Percentiles rank a stretch among this genome's conserved stretches.
Evolutionary conservation across 306 rosid species (phyloP).

Genomic region (Corylus avellana): DNA sequence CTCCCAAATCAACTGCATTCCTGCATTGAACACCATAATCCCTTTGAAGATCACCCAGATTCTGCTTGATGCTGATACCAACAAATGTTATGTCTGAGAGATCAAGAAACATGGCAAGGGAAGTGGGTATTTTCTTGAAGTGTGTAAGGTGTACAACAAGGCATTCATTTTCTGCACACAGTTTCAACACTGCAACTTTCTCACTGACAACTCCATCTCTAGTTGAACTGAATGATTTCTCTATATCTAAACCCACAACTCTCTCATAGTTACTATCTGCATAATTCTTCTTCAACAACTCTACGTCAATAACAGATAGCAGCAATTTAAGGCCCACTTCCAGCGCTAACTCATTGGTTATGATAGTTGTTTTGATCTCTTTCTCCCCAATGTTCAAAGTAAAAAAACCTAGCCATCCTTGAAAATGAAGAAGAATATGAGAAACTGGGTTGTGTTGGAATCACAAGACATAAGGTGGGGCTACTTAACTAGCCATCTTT

Average conservation of each 20-base stretch:
- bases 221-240: no score
- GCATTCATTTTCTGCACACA: no score
- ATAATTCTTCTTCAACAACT: no score
- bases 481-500: neutral
- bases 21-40: conserved; percentile 1
- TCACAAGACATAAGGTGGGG: neutral
- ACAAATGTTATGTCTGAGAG: neutral
- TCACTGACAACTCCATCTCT: no score
- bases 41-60: neutral
- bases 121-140: neutral
- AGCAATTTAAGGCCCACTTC: no score
- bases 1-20: neutral
- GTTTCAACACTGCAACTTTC: no score
- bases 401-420: neutral
- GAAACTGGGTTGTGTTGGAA: neutral
- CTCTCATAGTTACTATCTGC: no score
- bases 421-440: neutral
- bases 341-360: no score
- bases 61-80: neutral
- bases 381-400: no score
- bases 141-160: neutral
- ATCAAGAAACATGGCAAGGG: neutral
- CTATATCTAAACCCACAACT: no score
- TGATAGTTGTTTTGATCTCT: no score
- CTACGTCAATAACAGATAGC: no score